Conservation (phyloP, 345 rosid genomes). For the Boechera retrofracta region DNA sequence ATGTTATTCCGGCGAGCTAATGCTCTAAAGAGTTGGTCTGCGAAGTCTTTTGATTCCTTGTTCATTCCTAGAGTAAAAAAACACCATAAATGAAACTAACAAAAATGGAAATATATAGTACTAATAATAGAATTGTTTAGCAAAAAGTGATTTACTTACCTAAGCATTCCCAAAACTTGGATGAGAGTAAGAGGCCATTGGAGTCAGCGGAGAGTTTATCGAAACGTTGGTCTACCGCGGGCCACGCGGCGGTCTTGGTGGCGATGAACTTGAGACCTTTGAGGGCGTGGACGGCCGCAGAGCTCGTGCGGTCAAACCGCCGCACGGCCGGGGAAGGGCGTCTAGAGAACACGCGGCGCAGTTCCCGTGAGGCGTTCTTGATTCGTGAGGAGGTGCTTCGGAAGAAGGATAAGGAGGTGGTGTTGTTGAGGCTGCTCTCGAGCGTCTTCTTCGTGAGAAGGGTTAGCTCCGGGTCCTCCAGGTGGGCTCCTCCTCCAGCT, state of each 20-base stretch:
- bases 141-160: constrained; percentile 46
- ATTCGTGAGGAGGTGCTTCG: constrained; percentile 69
- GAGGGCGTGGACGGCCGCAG: constrained; percentile 77
- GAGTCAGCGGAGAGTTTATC: constrained; percentile 59
- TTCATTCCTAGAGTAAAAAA: constrained; percentile 63
- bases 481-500: constrained; percentile 42
- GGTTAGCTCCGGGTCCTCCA: constrained; percentile 72
- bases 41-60: constrained; percentile 86
- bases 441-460: constrained; percentile 69
- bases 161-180: constrained; percentile 82
- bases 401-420: constrained; percentile 57
- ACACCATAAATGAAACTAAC: background rate
- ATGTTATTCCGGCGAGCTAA: constrained; percentile 70
- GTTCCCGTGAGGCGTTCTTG: constrained; percentile 82
- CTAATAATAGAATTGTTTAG: background rate
- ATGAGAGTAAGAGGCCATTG: constrained; percentile 60
- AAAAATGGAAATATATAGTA: background rate
- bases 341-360: constrained; percentile 65
- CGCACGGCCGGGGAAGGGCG: constrained; percentile 48
- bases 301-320: constrained; percentile 68
- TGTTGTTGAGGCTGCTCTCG: constrained; percentile 52
- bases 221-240: constrained; percentile 70
- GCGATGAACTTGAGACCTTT: constrained; percentile 89
- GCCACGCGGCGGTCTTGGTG: constrained; percentile 67
- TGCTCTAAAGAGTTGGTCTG: constrained; percentile 73